Evolutionary conservation across 2,329 filamentous ascomycete species (phyloP), one percentile per base, ranked within the genome.

Genomic region (Alternaria dauci): DNA sequence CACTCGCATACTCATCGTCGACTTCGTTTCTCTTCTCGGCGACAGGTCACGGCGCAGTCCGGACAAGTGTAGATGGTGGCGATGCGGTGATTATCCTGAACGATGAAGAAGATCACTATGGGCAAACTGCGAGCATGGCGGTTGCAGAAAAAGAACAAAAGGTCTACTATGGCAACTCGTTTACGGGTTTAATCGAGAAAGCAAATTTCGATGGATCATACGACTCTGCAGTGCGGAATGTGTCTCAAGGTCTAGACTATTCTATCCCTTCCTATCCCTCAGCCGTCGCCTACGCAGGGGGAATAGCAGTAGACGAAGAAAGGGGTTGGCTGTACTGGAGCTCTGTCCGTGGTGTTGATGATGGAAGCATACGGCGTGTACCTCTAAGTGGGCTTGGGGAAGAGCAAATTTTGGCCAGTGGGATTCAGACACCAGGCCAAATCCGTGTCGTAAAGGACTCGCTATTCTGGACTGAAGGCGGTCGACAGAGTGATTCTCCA

Each of bases 291-390:
- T 52, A 52, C 30, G 39, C 63, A 9, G 52, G 25, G 14, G 61
- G 61, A 8, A 32, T 68, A 3, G 28, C 41, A 6, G 57, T 66
- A 14, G 65, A 68, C 34, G 52, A 66, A 42, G 56, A 59, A 16
- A 56, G 46, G 34, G 56, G 56, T 16, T 64, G 58, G 55, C 36
- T 68, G 6, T 68, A 68, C 41, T 66, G 63, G 61, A 64, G 61
- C 25, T 55, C 63, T 11, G 52, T 38, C 11, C 38, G n/a, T 3
- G 61, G 53, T 12, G 32, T 16, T 12, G 16, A 59, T 23, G 51
- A 54, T 9, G 65, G 65, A 7, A 63, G 60, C 26, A 61, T 68
- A 23, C 56, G 61, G 6, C 58, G 65, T 7, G 23, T 41, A 1
- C 39, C 39, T 1, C 47, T 66, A 12, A 26, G 39, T 9, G 43